These are phyloP conservation scores for Lachancea dasiensis DNA, from an alignment of 805 yeast genomes.

Conservation along the genomic window DNA sequence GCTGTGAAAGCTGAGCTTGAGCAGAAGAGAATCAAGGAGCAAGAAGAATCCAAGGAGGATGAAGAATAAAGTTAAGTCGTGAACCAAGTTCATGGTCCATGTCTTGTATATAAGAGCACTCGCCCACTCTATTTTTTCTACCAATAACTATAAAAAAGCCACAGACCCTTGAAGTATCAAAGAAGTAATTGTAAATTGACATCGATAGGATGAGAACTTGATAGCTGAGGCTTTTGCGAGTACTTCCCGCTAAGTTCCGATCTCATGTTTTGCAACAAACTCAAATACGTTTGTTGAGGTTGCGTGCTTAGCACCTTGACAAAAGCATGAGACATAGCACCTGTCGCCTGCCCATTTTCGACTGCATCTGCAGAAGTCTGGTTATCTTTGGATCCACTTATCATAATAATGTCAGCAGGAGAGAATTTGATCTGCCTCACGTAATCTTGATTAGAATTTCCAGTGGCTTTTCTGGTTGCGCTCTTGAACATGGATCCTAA, in stretches of 20 bases:
- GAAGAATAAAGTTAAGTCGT: slow-evolving; percentile 2
- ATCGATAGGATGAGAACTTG: slow-evolving; percentile 78
- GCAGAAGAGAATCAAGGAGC: slow-evolving; percentile 29
- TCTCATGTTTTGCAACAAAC: slow-evolving; percentile 68
- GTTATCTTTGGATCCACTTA: slow-evolving; percentile 78
- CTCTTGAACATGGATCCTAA: slow-evolving; percentile 40
- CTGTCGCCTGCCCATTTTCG: slow-evolving; percentile 66
- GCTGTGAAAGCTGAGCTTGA: slow-evolving; percentile 29
- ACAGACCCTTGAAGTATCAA: slow-evolving; percentile 26
- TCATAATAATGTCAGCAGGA: slow-evolving; percentile 68
- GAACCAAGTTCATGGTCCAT: neutral
- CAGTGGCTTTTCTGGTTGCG: slow-evolving; percentile 33
- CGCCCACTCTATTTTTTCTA: neutral
- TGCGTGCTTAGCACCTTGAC: slow-evolving; percentile 53
- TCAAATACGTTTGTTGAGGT: slow-evolving; percentile 62
- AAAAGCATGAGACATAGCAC: slow-evolving; percentile 83
- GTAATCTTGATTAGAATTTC: slow-evolving; percentile 37
- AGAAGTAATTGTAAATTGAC: slow-evolving; percentile 45
- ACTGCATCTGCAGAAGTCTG: slow-evolving; percentile 81
- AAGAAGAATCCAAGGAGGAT: slow-evolving; percentile 19
- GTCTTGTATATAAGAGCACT: slow-evolving; percentile 9
- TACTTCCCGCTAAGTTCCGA: slow-evolving; percentile 55
- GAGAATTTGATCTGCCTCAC: slow-evolving; percentile 55
- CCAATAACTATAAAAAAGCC: neutral
- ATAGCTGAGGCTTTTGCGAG: slow-evolving; percentile 77